Base-by-base conservation (phyloP, 2,329 filamentous ascomycete species). In the Chrysoporthe puriensis region DNA sequence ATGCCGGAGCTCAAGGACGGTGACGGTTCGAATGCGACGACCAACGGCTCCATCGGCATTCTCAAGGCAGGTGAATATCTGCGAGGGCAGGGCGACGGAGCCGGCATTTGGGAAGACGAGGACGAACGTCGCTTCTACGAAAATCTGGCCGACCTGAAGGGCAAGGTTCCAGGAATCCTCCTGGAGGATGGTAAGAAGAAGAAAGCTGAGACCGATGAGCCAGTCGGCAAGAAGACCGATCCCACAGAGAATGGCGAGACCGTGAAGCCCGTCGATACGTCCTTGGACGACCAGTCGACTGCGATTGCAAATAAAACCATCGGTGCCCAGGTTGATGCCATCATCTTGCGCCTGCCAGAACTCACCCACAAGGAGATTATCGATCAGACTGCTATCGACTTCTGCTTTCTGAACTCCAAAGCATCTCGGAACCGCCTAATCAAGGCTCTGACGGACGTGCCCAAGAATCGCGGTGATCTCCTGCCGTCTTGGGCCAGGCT, bases 121-220 rank as follows among this genome's bases (percentile, higher is more conserved):
- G 96, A 99, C 65, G 95, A 99, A 79, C 90, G 96, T 69, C 92
- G 96, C 69, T 99, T 99, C 78, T 99, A 99, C 80, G 96, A 99
- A 82, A 98, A 97, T 71, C 80, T 99, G 13, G 91, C 97, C 14
- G 96, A 99, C 76, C 83, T 99, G 18, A 97, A 96, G 76, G 96
- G 96, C 73, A 96, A 97, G 73, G 96, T 99, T 2, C 96, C 96
- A 0, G 91, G 91, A 1, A 96, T 99, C 73, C 83, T 99, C 9
- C 87, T 99, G 0, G 96, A 99, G 75, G 96, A 98, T 73, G 89
- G 88, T 64, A 97, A 96, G 80, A 98, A 97, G 83, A 97, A 97
- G 81, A 97, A 96, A 76, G 62, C 82, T 4, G 94, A 97, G 63
- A 79, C 81, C 1, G 94, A 97, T 69, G 95, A 97, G 70, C 88